These are phyloP conservation scores for Serendipita sp. DNA, from an alignment of 768 basidiomycete species.

Conservation along the genomic window DNA sequence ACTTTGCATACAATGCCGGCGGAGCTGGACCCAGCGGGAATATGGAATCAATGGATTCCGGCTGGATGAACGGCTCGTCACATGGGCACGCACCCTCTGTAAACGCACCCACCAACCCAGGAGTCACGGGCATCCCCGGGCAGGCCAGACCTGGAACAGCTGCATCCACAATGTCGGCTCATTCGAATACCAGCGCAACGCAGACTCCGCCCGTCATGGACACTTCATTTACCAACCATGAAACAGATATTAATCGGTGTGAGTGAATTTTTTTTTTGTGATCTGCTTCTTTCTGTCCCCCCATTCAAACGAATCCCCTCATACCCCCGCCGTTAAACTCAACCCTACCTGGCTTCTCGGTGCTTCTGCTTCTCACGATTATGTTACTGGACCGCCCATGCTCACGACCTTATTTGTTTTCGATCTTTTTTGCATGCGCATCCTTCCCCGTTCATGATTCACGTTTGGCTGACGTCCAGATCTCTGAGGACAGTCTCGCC, in stretches of 20 bases:
- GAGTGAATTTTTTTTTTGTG: conserved; percentile 1
- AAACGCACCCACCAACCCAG: too few species aligned
- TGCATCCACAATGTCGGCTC: conserved; percentile 3
- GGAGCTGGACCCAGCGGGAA: background rate
- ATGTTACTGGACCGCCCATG: background rate
- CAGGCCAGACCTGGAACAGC: background rate
- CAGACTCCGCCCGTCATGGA: conserved; percentile 3
- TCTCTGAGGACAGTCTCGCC: conserved; percentile 2
- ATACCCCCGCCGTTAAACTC: too few species aligned
- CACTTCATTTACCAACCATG: background rate
- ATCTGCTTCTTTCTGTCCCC: background rate
- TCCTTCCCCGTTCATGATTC: background rate
- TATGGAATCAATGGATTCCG: conserved; percentile 1
- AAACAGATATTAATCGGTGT: conserved; percentile 6
- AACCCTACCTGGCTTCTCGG: too few species aligned
- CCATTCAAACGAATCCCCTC: background rate
- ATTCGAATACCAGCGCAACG: conserved; percentile 1
- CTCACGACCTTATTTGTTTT: background rate
- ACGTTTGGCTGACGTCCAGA: background rate
- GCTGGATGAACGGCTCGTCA: conserved; percentile 4
- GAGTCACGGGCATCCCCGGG: background rate
- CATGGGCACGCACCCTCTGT: background rate
- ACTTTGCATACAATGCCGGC: conserved; percentile 5
- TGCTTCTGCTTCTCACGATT: background rate
- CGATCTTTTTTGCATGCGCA: background rate